Conservation (phyloP, 2,329 filamentous ascomycete species). For the Claviceps purpurea region DNA sequence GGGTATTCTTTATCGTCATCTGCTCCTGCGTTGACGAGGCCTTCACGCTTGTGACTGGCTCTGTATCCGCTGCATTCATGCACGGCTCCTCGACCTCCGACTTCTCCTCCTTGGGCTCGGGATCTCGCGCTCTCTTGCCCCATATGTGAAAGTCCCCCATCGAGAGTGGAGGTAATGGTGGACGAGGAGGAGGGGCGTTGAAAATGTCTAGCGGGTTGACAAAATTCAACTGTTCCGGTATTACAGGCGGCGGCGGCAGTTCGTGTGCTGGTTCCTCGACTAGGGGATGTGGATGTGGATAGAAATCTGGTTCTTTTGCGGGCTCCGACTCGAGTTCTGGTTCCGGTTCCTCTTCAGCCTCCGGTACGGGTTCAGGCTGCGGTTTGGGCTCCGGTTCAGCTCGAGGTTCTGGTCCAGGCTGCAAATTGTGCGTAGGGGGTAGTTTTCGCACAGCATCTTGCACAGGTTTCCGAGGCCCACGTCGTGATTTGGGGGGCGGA, state of each 20-base stretch:
- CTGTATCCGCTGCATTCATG: neutral
- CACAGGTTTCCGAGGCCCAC: constrained; percentile 1
- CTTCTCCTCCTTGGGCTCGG: constrained; percentile 7
- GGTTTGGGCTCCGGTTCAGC: neutral
- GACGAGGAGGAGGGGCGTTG: constrained; percentile 14
- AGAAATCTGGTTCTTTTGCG: neutral
- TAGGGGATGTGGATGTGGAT: neutral
- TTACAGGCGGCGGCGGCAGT: constrained; percentile 2
- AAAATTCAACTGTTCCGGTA: constrained; percentile 15
- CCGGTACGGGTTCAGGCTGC: neutral
- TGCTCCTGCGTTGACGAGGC: constrained; percentile 8
- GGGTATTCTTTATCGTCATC: constrained; percentile 3
- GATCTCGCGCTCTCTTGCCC: constrained; percentile 7
- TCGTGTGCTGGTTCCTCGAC: neutral
- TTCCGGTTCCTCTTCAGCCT: neutral
- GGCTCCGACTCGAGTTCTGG: neutral
- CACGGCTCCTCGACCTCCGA: constrained; percentile 2
- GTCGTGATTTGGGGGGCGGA: constrained; percentile 5
- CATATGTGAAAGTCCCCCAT: constrained; percentile 10
- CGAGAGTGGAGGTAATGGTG: constrained; percentile 13
- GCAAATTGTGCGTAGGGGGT: neutral
- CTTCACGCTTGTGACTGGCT: constrained; percentile 1
- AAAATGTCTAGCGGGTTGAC: constrained; percentile 27
- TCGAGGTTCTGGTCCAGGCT: neutral
- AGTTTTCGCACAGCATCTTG: constrained; percentile 2